Evolutionary conservation across 495 filamentous ascomycete genomes (phyloP).

Genomic region (Trichodelitschia bisporula): DNA sequence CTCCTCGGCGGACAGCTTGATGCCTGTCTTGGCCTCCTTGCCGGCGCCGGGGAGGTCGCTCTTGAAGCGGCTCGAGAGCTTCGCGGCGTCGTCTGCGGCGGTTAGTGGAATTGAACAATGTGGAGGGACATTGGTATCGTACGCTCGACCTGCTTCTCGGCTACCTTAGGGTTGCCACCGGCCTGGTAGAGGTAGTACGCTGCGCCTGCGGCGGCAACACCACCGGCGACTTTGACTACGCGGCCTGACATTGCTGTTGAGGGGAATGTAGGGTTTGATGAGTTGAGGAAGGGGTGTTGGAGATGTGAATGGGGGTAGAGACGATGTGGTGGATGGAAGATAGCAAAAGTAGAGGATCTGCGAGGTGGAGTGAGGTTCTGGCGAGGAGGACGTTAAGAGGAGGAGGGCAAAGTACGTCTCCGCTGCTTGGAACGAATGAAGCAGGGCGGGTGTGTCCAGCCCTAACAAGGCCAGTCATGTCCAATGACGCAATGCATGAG

Average conservation of each 20-base stretch:
- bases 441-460: too few species aligned
- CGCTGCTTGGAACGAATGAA: too few species aligned
- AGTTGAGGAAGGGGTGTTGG: neutral
- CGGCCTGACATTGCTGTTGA: conserved; percentile 11
- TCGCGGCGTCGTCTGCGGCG: conserved; percentile 31
- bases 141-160: conserved; percentile 69
- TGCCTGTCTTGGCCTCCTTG: conserved; percentile 26
- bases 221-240: conserved; percentile 15
- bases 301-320: conserved; percentile 1
- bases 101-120: conserved; percentile 5
- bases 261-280: conserved; percentile 6
- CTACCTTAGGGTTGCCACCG: conserved; percentile 57
- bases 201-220: conserved; percentile 36
- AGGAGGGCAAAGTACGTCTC: too few species aligned
- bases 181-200: conserved; percentile 87
- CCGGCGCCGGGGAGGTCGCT: conserved; percentile 27
- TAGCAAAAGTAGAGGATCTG: neutral
- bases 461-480: too few species aligned
- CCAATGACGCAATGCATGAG: too few species aligned
- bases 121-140: conserved; percentile 9
- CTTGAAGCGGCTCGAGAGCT: conserved; percentile 38
- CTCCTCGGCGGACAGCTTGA: conserved; percentile 24
- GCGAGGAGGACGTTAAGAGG: too few species aligned
- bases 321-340: conserved; percentile 2
- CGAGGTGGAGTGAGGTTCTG: conserved; percentile 12